phyloP scores from a whole-genome alignment of 148 eudicot genomes.

The Vaccinium macrocarpon region DNA sequence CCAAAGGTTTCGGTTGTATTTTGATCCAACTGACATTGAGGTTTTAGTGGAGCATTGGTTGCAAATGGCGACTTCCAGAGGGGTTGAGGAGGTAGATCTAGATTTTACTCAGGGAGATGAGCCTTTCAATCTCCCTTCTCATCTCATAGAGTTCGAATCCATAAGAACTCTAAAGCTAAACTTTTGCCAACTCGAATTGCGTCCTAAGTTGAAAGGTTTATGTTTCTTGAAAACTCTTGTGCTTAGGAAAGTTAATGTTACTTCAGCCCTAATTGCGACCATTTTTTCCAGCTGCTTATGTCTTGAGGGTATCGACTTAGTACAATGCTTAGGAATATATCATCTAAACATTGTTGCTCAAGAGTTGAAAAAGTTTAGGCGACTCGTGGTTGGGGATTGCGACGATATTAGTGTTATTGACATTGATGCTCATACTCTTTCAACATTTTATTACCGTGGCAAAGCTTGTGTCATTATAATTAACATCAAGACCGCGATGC shows the following conservation, averaged over 20 bases:
- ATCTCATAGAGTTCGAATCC: constrained; percentile 5
- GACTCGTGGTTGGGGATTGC: neutral
- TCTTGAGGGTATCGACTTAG: neutral
- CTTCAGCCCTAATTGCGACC: neutral
- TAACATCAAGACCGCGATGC: neutral
- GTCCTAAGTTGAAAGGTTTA: neutral
- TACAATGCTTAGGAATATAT: neutral
- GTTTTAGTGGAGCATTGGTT: neutral
- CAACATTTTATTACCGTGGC: neutral
- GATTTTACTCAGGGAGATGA: neutral
- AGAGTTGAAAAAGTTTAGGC: neutral
- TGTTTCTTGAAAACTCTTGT: neutral
- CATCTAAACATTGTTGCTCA: neutral
- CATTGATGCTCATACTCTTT: neutral
- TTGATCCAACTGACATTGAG: neutral
- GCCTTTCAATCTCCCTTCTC: neutral
- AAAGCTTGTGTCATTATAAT: neutral
- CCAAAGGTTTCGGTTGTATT: neutral
- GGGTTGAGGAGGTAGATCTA: constrained; percentile 9
- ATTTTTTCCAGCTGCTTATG: neutral
- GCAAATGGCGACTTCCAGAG: neutral
- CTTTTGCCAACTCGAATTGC: neutral
- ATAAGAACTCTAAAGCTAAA: neutral
- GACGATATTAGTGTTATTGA: neutral
- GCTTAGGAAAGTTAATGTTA: neutral